phyloP scores from a whole-genome alignment of 139 green algal species.

The Dunaliella primolecta region DNA sequence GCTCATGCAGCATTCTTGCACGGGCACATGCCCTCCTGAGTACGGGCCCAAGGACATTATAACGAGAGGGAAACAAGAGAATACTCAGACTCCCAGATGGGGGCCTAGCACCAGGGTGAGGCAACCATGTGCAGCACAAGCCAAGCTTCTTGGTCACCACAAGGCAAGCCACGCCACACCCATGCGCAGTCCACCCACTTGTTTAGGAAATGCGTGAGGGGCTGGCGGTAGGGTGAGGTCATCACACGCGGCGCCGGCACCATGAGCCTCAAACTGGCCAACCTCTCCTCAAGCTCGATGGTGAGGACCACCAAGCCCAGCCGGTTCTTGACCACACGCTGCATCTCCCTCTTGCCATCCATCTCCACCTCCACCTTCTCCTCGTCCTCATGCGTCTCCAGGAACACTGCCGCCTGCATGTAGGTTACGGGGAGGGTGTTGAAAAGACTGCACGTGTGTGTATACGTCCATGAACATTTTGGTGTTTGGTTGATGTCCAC shows the following conservation, averaged over 20 bases:
- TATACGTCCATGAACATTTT: no score
- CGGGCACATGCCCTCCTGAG: no score
- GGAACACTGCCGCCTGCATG: conserved; percentile 70
- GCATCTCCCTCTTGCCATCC: conserved; percentile 90
- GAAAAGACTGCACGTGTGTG: background rate
- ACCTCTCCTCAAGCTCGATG: conserved; percentile 86
- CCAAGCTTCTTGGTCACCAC: no score
- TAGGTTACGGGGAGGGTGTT: background rate
- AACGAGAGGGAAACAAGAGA: no score
- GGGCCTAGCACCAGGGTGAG: no score
- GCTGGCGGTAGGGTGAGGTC: conserved; percentile 76
- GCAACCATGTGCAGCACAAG: no score
- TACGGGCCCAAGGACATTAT: no score
- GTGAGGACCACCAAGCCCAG: conserved; percentile 86
- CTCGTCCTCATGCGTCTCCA: conserved; percentile 65
- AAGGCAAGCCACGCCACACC: background rate
- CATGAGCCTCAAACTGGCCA: conserved; percentile 34
- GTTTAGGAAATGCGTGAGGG: conserved; percentile 84
- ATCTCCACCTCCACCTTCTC: conserved; percentile 74
- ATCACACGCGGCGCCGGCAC: conserved; percentile 46
- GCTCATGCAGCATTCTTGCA: no score
- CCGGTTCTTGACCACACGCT: conserved; percentile 44
- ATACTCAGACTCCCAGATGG: no score
- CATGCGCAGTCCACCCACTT: background rate
- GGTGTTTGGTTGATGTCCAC: background rate